Conservation (phyloP, 169 alveolate genomes). For the Neospora caninum region DNA sequence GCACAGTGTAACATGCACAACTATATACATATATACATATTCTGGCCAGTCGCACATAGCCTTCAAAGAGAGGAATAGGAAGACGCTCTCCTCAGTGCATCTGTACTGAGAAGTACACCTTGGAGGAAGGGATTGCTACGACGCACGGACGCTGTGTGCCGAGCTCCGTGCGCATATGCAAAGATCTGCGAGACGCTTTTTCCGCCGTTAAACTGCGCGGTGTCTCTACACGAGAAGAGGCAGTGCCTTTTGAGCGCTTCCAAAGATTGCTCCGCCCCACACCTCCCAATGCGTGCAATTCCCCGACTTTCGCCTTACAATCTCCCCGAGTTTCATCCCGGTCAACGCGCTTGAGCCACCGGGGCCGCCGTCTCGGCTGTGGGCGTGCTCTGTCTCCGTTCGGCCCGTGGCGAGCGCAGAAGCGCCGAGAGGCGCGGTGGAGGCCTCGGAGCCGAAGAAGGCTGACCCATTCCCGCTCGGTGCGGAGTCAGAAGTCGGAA, state of each 20-base stretch:
- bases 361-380: not conserved
- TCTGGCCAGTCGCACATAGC: too few species aligned
- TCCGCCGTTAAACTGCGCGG: too few species aligned
- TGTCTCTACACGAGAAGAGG: not conserved
- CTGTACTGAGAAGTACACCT: too few species aligned
- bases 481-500: not conserved
- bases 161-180: too few species aligned
- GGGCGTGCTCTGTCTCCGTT: not conserved
- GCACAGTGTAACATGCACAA: not conserved
- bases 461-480: not conserved
- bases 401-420: not conserved
- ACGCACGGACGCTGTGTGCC: too few species aligned
- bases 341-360: not conserved
- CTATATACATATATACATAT: not conserved
- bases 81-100: not conserved
- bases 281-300: too few species aligned
- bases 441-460: not conserved
- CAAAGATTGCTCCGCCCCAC: not conserved
- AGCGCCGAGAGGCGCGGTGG: not conserved
- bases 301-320: not conserved
- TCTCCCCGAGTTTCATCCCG: not conserved
- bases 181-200: too few species aligned
- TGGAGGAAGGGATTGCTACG: too few species aligned
- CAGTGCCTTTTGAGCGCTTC: not conserved
- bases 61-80: not conserved